Conservation (phyloP, 345 rosid genomes). For the Diplotaxis tenuifolia region DNA sequence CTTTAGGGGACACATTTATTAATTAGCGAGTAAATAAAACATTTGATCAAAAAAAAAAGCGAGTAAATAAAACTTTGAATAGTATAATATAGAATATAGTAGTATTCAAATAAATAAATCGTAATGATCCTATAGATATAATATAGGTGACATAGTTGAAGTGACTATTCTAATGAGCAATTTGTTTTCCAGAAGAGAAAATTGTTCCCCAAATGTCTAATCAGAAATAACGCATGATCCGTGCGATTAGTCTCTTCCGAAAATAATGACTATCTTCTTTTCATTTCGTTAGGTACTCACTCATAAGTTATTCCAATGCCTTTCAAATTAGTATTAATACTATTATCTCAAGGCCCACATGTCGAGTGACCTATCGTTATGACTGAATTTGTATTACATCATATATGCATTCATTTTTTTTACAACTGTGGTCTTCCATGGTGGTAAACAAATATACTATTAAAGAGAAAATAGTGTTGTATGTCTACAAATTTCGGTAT, state of each 20-base stretch:
- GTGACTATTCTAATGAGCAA: conserved; percentile 10
- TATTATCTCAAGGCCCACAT: conserved; percentile 25
- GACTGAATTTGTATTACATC: conserved; percentile 10
- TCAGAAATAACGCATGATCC: conserved; percentile 23
- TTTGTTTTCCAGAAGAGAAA: conserved; percentile 6
- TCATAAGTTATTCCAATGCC: conserved; percentile 10
- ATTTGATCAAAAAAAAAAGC: no score
- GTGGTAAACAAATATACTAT: neutral
- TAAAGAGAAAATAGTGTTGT: neutral
- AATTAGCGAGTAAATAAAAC: neutral
- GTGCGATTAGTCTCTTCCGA: conserved; percentile 30
- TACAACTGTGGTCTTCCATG: no score
- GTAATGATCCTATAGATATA: neutral
- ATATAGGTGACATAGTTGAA: conserved; percentile 1
- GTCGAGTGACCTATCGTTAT: conserved; percentile 21
- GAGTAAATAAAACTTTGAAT: neutral
- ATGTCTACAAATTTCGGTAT: conserved; percentile 14
- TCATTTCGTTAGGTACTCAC: conserved; percentile 19
- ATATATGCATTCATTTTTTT: no score
- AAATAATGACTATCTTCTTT: conserved; percentile 13
- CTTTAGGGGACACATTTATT: neutral
- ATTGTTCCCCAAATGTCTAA: conserved; percentile 13
- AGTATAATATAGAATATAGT: neutral
- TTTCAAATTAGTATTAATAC: neutral
- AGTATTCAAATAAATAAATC: neutral